These are phyloP conservation scores for Acanthamoeba lenticulata DNA, from an alignment of 208 protist genomes.

Conservation along the genomic window DNA sequence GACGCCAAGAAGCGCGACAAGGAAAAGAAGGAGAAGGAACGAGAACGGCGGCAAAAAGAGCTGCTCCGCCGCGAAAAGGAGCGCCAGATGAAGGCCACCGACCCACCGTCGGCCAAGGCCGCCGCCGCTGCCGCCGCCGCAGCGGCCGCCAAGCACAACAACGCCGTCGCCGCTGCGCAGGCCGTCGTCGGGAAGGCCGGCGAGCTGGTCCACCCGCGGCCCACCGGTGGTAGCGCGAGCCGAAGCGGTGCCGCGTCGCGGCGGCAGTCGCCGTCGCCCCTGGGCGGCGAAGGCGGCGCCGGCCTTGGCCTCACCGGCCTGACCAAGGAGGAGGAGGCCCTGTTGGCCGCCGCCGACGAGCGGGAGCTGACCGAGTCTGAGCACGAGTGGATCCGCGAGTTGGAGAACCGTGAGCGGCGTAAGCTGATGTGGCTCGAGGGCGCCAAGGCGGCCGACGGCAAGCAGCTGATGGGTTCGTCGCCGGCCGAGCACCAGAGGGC, in stretches of 20 bases:
- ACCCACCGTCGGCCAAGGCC: neutral
- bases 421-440: constrained; percentile 19
- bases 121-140: neutral
- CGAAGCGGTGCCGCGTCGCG: too few species aligned
- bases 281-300: too few species aligned
- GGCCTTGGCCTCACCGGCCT: neutral
- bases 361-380: neutral
- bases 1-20: constrained; percentile 34
- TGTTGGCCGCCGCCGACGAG: neutral
- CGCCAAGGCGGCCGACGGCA: neutral
- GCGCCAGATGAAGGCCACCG: constrained; percentile 10
- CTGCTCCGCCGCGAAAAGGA: constrained; percentile 3
- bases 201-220: neutral
- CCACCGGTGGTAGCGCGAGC: too few species aligned
- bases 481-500: neutral
- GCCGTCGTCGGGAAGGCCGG: neutral
- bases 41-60: neutral
- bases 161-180: neutral
- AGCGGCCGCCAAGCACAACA: neutral
- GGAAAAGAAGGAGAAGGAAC: constrained; percentile 31
- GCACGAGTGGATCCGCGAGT: constrained; percentile 2
- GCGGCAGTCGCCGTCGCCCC: neutral
- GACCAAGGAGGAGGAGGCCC: neutral
- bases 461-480: neutral
- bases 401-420: neutral